phyloP scores from a whole-genome alignment of 2,329 filamentous ascomycete species.

The Sclerotinia nivalis region DNA sequence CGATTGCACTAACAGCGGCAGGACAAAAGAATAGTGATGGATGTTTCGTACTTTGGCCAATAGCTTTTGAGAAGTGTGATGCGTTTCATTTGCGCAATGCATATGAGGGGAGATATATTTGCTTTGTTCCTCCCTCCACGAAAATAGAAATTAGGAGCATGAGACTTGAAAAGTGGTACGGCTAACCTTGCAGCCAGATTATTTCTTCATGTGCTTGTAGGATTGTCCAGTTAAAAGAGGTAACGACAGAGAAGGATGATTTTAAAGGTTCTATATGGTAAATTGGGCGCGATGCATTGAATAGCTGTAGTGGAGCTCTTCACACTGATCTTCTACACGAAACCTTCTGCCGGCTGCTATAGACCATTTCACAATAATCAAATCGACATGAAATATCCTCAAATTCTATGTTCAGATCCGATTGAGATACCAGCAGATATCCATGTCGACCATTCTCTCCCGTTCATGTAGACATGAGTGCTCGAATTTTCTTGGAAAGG shows the following conservation, averaged over 20 bases:
- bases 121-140: not conserved
- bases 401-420: not conserved
- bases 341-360: too few species aligned
- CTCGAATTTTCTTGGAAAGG: not conserved
- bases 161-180: not conserved
- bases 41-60: conserved; percentile 22
- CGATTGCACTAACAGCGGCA: conserved; percentile 28
- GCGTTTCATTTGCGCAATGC: not conserved
- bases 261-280: not conserved
- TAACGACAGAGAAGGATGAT: not conserved
- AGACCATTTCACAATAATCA: too few species aligned
- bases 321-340: not conserved
- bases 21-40: conserved; percentile 37
- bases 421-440: not conserved
- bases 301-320: too few species aligned
- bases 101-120: not conserved
- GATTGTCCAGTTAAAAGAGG: not conserved
- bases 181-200: not conserved
- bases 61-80: not conserved
- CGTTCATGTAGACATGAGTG: not conserved
- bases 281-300: not conserved
- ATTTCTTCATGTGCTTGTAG: too few species aligned
- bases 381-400: too few species aligned
- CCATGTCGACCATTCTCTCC: not conserved
- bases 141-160: not conserved